Conservation (phyloP, 768 basidiomycete species). For the Pholiota microspora region DNA sequence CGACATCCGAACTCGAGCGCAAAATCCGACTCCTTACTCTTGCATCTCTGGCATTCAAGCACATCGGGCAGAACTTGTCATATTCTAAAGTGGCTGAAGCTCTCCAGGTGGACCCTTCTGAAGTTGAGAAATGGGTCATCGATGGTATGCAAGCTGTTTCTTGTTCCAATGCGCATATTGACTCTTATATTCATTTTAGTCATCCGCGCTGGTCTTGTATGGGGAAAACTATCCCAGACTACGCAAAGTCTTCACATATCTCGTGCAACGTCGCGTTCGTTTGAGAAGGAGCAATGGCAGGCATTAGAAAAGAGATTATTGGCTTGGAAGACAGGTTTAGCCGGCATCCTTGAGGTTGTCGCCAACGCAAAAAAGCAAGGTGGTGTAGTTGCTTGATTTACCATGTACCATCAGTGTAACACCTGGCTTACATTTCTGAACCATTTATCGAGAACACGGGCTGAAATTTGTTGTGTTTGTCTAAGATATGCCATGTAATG, state of each 20-base stretch:
- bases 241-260: slow-evolving; percentile 70
- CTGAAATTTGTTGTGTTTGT: no score
- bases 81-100: slow-evolving; percentile 69
- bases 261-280: slow-evolving; percentile 71
- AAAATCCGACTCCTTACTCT: slow-evolving; percentile 81
- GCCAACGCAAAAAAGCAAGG: slow-evolving; percentile 50
- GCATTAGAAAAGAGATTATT: slow-evolving; percentile 68
- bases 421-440: slow-evolving; percentile 1
- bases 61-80: slow-evolving; percentile 70
- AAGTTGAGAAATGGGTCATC: slow-evolving; percentile 87
- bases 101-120: slow-evolving; percentile 57
- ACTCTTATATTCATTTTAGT: slow-evolving; percentile 38
- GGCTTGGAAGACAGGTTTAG: slow-evolving; percentile 76
- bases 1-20: slow-evolving; percentile 57
- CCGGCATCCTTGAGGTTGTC: slow-evolving; percentile 69
- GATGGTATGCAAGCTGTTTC: slow-evolving; percentile 52
- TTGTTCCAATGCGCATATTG: background rate
- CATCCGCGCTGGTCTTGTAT: slow-evolving; percentile 75
- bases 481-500: background rate
- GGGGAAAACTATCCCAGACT: slow-evolving; percentile 83
- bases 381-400: slow-evolving; percentile 27
- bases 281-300: slow-evolving; percentile 80
- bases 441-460: no score
- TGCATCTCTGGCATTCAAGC: slow-evolving; percentile 72
- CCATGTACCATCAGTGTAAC: slow-evolving; percentile 6